Conservation (phyloP, 2,329 filamentous ascomycete genomes). For the Pseudogymnoascus destructans region DNA sequence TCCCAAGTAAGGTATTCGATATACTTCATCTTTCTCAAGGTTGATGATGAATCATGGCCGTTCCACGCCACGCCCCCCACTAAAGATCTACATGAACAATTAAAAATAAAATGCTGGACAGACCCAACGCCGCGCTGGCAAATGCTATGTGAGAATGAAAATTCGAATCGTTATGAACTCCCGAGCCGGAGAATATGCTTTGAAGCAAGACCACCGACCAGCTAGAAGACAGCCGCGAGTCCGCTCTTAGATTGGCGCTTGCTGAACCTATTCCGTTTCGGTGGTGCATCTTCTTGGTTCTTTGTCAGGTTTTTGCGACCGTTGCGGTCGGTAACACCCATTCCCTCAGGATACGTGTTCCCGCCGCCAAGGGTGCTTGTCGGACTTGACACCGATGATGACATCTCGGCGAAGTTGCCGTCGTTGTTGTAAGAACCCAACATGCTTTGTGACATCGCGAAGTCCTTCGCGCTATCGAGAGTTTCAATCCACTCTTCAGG, state of each 20-base stretch:
- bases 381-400: conserved; percentile 62
- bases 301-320: conserved; percentile 46
- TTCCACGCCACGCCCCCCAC: background rate
- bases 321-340: conserved; percentile 38
- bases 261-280: conserved; percentile 61
- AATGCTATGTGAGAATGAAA: conserved; percentile 10
- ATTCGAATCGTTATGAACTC: background rate
- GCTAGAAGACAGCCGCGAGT: conserved; percentile 71
- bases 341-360: conserved; percentile 28
- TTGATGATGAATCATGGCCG: conserved; percentile 4
- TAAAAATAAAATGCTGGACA: conserved; percentile 7
- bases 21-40: conserved; percentile 1
- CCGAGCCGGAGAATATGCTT: background rate
- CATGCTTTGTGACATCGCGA: conserved; percentile 62
- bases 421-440: conserved; percentile 54
- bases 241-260: conserved; percentile 90
- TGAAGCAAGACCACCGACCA: background rate
- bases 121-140: conserved; percentile 7
- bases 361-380: conserved; percentile 55
- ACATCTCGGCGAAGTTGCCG: conserved; percentile 53
- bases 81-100: conserved; percentile 8
- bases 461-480: conserved; percentile 72
- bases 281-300: conserved; percentile 35
- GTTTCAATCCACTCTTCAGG: conserved; percentile 89
- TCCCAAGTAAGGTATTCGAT: conserved; percentile 5